Conservation (phyloP, 345 rosid genomes). For the Tarenaya hassleriana region DNA sequence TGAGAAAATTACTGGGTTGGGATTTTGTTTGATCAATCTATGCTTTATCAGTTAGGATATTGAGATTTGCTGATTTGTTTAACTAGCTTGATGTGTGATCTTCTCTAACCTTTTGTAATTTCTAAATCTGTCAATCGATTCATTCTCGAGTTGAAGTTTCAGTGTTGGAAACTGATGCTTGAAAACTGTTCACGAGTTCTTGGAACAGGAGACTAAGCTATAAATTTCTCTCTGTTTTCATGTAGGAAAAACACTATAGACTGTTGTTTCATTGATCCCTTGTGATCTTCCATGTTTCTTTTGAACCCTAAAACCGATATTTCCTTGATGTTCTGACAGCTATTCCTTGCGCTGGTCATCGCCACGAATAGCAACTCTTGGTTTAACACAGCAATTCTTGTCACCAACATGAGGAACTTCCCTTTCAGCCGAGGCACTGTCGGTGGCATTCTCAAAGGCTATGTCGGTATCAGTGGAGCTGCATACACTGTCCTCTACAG, state of each 20-base stretch:
- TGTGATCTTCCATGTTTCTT: too few species aligned
- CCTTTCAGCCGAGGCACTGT: conserved; percentile 67
- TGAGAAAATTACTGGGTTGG: not conserved
- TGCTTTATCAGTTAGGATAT: not conserved
- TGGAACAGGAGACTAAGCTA: too few species aligned
- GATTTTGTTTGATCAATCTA: not conserved
- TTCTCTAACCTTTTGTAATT: too few species aligned
- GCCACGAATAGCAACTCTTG: conserved; percentile 77
- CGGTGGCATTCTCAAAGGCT: conserved; percentile 73
- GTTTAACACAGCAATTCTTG: conserved; percentile 70
- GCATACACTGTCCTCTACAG: conserved; percentile 70
- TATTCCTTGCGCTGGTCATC: conserved; percentile 65
- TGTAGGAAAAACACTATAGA: too few species aligned
- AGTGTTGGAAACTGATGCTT: not conserved
- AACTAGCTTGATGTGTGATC: too few species aligned
- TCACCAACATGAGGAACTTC: conserved; percentile 81
- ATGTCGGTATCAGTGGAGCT: conserved; percentile 72
- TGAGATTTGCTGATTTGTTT: too few species aligned
- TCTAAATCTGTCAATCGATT: not conserved
- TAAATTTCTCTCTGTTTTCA: too few species aligned
- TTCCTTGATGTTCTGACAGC: conserved; percentile 35
- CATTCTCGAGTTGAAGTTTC: not conserved
- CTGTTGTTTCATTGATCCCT: too few species aligned
- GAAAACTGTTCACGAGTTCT: not conserved
- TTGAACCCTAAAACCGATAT: not conserved